These are phyloP conservation scores for Paratinospora sagittata DNA, from an alignment of 164 flowering plant species.

Conservation along the genomic window DNA sequence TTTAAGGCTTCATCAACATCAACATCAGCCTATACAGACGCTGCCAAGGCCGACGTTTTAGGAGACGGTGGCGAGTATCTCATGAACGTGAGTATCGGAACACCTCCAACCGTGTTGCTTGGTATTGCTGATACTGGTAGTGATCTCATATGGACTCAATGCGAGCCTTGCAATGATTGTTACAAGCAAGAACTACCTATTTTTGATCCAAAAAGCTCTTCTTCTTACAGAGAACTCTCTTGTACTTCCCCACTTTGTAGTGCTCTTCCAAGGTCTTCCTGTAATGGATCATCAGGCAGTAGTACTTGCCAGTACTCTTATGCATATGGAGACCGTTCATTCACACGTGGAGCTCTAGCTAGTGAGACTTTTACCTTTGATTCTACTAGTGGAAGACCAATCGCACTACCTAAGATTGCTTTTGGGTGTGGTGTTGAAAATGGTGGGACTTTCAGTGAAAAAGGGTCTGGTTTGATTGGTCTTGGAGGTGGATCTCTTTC, in stretches of 20 bases:
- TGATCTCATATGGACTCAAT: conserved; percentile 38
- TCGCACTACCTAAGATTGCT: conserved; percentile 5
- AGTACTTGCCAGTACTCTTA: conserved; percentile 24
- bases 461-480: conserved; percentile 45
- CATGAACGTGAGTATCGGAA: conserved; percentile 20
- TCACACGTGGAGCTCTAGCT: conserved; percentile 30
- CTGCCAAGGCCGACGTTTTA: not conserved
- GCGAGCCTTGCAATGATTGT: conserved; percentile 29
- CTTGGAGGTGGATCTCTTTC: conserved; percentile 47
- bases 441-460: conserved; percentile 26
- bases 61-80: conserved; percentile 19
- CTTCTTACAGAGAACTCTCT: conserved; percentile 31
- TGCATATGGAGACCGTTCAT: conserved; percentile 35
- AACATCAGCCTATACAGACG: not conserved
- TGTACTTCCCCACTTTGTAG: conserved; percentile 32
- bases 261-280: not conserved
- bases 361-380: conserved; percentile 34
- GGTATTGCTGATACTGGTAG: conserved; percentile 32
- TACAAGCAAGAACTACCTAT: conserved; percentile 20
- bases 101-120: conserved; percentile 15
- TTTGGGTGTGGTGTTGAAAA: conserved; percentile 55
- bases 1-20: conserved; percentile 1
- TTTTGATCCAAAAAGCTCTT: conserved; percentile 26
- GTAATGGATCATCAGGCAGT: not conserved
- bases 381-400: conserved; percentile 11